Conservation (phyloP, 805 yeast genomes). For the Kuraishia ogatae region DNA sequence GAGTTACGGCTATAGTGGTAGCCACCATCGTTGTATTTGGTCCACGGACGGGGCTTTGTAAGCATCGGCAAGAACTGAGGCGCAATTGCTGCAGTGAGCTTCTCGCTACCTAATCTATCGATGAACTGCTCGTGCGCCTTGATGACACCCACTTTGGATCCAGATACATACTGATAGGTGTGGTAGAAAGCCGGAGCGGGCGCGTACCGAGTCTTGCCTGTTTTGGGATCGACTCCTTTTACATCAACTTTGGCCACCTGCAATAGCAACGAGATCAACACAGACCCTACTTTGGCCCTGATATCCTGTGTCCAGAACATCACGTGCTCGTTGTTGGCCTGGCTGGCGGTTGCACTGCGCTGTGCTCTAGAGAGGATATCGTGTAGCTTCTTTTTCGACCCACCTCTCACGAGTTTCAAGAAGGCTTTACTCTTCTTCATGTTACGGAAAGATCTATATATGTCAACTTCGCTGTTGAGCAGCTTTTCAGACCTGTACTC, state of each 20-base stretch:
- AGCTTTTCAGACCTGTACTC: conserved; percentile 72
- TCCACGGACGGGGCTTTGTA: conserved; percentile 86
- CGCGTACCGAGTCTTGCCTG: conserved; percentile 58
- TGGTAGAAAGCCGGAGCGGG: conserved; percentile 88
- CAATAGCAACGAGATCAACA: conserved; percentile 63
- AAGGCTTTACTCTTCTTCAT: conserved; percentile 37
- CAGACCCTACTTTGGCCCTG: conserved; percentile 73
- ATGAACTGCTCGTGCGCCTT: conserved; percentile 65
- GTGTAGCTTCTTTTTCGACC: conserved; percentile 11
- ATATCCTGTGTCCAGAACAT: conserved; percentile 44
- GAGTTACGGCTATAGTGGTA: conserved; percentile 56
- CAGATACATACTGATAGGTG: conserved; percentile 72
- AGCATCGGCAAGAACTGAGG: conserved; percentile 94
- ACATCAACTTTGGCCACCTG: conserved; percentile 81
- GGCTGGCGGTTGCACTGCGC: not conserved
- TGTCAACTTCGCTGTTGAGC: conserved; percentile 45
- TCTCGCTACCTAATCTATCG: conserved; percentile 57
- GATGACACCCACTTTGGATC: conserved; percentile 75
- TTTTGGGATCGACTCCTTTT: conserved; percentile 70
- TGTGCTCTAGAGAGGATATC: conserved; percentile 11
- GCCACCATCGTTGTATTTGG: conserved; percentile 76
- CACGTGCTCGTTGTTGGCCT: conserved; percentile 11
- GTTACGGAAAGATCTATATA: conserved; percentile 42
- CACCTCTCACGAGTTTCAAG: conserved; percentile 28
- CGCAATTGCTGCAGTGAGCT: conserved; percentile 54